These are phyloP conservation scores for Apophysomyces elegans DNA, from an alignment of 371 early-diverging fungal species.

Conservation along the genomic window DNA sequence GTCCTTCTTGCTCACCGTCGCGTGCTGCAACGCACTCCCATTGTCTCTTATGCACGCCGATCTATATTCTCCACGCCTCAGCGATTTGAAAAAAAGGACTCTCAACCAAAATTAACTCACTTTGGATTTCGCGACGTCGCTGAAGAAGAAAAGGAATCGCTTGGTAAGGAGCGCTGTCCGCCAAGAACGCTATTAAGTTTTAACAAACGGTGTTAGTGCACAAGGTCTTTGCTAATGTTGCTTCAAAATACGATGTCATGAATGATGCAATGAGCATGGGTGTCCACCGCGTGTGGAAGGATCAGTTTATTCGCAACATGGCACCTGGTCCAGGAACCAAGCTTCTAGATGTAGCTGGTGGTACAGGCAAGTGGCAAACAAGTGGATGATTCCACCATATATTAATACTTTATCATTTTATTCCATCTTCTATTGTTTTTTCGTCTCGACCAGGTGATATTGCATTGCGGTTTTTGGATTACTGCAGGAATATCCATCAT, in stretches of 20 bases:
- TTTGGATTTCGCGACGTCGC: slow-evolving; percentile 92
- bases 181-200: background rate
- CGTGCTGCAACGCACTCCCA: background rate
- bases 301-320: slow-evolving; percentile 84
- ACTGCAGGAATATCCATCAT: slow-evolving; percentile 71
- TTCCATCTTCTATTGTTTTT: too few relatives aligned
- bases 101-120: slow-evolving; percentile 64
- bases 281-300: slow-evolving; percentile 95
- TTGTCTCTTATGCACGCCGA: background rate
- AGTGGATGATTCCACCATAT: background rate
- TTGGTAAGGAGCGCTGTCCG: slow-evolving; percentile 55
- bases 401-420: background rate
- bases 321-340: slow-evolving; percentile 86
- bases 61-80: background rate
- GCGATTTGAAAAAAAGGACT: background rate
- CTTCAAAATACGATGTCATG: slow-evolving; percentile 94
- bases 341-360: slow-evolving; percentile 96
- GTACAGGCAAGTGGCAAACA: slow-evolving; percentile 73
- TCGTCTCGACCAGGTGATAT: slow-evolving; percentile 76
- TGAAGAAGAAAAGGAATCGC: slow-evolving; percentile 81
- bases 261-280: slow-evolving; percentile 97
- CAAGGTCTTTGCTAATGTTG: slow-evolving; percentile 91
- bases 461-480: slow-evolving; percentile 90
- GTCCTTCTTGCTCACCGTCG: slow-evolving; percentile 2
- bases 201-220: slow-evolving; percentile 59